Conservation (phyloP, 805 yeast species). For the Nakazawaea peltata region DNA sequence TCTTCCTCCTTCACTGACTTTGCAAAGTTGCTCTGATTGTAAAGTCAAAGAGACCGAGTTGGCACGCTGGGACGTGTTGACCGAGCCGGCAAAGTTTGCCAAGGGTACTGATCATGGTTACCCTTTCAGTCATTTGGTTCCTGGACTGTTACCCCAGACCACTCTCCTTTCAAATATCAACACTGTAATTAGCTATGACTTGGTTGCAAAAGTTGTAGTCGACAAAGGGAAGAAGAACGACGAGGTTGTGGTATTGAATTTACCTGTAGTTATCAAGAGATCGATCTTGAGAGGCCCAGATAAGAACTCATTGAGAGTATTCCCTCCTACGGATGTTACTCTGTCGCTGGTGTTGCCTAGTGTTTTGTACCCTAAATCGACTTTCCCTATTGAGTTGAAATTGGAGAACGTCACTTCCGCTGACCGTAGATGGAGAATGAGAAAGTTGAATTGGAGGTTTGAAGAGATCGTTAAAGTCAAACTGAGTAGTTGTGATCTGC, state of each 20-base stretch:
- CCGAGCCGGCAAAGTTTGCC: conserved; percentile 47
- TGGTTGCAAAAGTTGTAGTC: conserved; percentile 41
- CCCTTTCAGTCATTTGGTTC: conserved; percentile 85
- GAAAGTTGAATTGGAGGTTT: conserved; percentile 81
- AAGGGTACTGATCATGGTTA: conserved; percentile 67
- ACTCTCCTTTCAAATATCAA: conserved; percentile 48
- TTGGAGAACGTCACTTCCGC: conserved; percentile 61
- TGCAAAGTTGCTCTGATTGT: conserved; percentile 55
- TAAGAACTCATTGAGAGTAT: conserved; percentile 78
- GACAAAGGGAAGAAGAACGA: conserved; percentile 23
- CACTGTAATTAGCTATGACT: conserved; percentile 60
- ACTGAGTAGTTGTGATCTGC: conserved; percentile 50
- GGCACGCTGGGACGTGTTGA: conserved; percentile 84
- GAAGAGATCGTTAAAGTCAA: conserved; percentile 72
- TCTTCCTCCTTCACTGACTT: conserved; percentile 38
- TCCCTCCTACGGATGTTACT: conserved; percentile 91
- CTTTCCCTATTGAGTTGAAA: conserved; percentile 75
- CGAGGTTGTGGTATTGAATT: conserved; percentile 30
- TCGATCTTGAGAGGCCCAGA: conserved; percentile 78
- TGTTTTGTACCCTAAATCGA: conserved; percentile 81
- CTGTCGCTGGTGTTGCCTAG: conserved; percentile 85
- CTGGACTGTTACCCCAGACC: conserved; percentile 84
- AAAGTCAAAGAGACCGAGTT: conserved; percentile 45
- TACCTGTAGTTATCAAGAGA: conserved; percentile 70
- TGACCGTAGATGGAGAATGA: conserved; percentile 82